Evolutionary conservation across 768 basidiomycete species (phyloP), one percentile per base, ranked within the genome.

Genomic region (Mycena pura): DNA sequence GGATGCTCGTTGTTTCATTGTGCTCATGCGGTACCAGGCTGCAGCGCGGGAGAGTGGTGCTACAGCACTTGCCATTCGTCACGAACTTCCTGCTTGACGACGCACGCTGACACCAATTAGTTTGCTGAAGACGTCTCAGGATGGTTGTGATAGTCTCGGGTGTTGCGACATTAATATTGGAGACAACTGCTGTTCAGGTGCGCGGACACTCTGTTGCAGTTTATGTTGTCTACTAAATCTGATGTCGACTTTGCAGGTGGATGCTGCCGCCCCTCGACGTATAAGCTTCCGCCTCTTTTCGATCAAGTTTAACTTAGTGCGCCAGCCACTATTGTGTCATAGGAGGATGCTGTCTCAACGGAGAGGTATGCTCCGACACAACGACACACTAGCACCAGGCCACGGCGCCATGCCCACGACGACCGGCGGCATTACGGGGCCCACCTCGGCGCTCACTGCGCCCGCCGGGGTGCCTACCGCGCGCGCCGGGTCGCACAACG

Each of bases 401-500:
- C 34, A 36, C 9, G 10, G 13, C 9, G 22, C 17, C 19, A 38
- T 38, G 2, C 17, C 13, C 5, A n/a, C 45, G 2, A 29, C 36
- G 13, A 27, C 45, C 36, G 17, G 24, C 17, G 21, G 19, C 38
- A 31, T 25, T 3, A 22, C 45, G 1, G 45, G 10, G 0, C 28
- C 17, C 17, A 27, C 38, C 1, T 40, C 55, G 1, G 46, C 9
- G 10, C 9, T 9, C 9, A 9, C 34, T 36, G 34, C 34, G 10
- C 34, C 34, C 9, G 17, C 34, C 34, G 9, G 10, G 17, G 34
- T 39, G 8, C 56, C 56, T 2, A 13, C 46, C 21, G 7, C 56
- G 14, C 46, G 46, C 28, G 3, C 46, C 4, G 56, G 56, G 4
- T 57, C 40, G 10, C 22, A 59, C 48, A 51, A 59, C 19, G 49